Evolutionary conservation across 805 yeast genomes (phyloP).

Genomic region (Ogataea pilisensis): DNA sequence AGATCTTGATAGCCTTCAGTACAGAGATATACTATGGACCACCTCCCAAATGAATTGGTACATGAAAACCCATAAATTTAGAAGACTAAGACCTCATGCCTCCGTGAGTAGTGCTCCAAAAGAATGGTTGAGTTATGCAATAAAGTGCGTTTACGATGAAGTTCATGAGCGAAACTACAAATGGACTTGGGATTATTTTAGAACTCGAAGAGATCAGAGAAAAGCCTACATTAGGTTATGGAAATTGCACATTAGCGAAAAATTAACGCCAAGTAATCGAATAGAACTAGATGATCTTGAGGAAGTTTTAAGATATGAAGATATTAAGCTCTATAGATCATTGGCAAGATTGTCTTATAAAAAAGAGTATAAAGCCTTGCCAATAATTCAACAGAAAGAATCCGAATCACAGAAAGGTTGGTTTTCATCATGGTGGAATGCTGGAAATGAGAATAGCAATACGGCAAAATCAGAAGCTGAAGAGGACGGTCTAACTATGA

Average conservation of each 20-base stretch:
- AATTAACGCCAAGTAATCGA: conserved; percentile 29
- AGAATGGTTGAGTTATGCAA: conserved; percentile 82
- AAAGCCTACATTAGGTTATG: conserved; percentile 62
- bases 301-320: conserved; percentile 61
- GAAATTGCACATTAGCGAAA: conserved; percentile 51
- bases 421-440: conserved; percentile 69
- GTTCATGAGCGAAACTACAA: conserved; percentile 74
- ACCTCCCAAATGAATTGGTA: conserved; percentile 79
- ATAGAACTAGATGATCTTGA: conserved; percentile 51
- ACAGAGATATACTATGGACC: conserved; percentile 74
- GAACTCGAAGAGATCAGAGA: conserved; percentile 68
- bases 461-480: conserved; percentile 15
- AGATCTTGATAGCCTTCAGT: conserved; percentile 79
- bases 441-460: conserved; percentile 3
- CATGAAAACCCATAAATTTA: conserved; percentile 68
- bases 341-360: conserved; percentile 65
- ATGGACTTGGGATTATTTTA: conserved; percentile 88
- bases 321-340: conserved; percentile 79
- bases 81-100: conserved; percentile 60
- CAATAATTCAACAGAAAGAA: conserved; percentile 6
- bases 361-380: conserved; percentile 39
- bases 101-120: conserved; percentile 59
- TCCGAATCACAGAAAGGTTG: conserved; percentile 42
- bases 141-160: conserved; percentile 68
- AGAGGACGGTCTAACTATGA: conserved; percentile 43